phyloP scores from a whole-genome alignment of 345 rosid species.

The Chamaenerion angustifolium region DNA sequence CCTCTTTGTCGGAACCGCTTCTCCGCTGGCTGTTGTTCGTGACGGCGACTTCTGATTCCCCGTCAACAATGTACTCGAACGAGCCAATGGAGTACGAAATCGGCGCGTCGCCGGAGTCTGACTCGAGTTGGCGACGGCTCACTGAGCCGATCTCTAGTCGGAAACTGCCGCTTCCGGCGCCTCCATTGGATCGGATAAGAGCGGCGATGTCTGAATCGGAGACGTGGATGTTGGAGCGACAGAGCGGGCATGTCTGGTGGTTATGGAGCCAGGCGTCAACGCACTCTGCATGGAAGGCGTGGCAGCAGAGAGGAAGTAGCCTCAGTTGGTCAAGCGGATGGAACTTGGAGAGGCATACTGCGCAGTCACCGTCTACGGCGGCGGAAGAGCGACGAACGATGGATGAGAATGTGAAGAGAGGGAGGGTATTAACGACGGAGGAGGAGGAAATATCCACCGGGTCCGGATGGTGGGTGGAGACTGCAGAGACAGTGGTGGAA shows the following conservation, averaged over 20 bases:
- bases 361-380: constrained; percentile 42
- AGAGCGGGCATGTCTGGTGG: constrained; percentile 79
- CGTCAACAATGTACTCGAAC: constrained; percentile 70
- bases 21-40: constrained; percentile 23
- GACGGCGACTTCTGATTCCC: constrained; percentile 43
- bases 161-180: constrained; percentile 34
- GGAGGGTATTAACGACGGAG: constrained; percentile 49
- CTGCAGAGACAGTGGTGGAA: constrained; percentile 4
- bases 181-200: constrained; percentile 13
- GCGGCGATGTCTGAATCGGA: constrained; percentile 50
- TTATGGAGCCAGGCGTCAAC: constrained; percentile 66
- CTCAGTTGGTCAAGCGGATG: constrained; percentile 67
- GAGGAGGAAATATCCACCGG: constrained; percentile 4
- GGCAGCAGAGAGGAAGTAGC: constrained; percentile 76
- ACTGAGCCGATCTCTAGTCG: constrained; percentile 84
- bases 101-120: constrained; percentile 18
- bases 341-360: constrained; percentile 74
- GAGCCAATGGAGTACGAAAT: constrained; percentile 73
- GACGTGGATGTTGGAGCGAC: constrained; percentile 61
- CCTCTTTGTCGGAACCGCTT: constrained; percentile 47
- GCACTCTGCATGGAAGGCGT: constrained; percentile 76
- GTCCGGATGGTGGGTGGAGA: constrained; percentile 3
- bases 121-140: constrained; percentile 34
- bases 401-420: constrained; percentile 61
- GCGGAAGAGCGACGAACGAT: constrained; percentile 45